Evolutionary conservation across 1,284 basidiomycete species (phyloP).

Genomic region (Ganoderma leucocontextum): DNA sequence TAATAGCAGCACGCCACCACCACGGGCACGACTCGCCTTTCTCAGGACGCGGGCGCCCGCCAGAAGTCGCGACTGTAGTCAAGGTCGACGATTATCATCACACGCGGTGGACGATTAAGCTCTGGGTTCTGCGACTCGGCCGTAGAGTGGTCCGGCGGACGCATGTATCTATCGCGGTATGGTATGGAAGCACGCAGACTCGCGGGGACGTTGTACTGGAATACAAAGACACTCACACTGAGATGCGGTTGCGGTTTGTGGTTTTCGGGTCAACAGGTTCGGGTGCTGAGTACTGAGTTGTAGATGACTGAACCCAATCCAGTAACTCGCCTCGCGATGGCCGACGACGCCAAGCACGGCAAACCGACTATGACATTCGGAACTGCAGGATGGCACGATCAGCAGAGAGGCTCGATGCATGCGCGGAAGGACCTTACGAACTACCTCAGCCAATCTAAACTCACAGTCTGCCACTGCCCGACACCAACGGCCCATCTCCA

Average conservation of each 20-base stretch:
- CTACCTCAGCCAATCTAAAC: background rate
- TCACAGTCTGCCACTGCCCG: background rate
- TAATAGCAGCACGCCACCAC: slow-evolving; percentile 13
- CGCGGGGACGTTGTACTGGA: background rate
- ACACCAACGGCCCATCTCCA: background rate
- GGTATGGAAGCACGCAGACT: background rate
- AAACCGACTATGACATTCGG: slow-evolving; percentile 17
- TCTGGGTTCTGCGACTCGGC: slow-evolving; percentile 9
- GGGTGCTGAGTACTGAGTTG: background rate
- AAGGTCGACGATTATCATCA: slow-evolving; percentile 32
- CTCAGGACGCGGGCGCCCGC: slow-evolving; percentile 23
- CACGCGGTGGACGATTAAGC: slow-evolving; percentile 15
- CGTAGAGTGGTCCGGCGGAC: slow-evolving; percentile 8
- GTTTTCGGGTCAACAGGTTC: background rate
- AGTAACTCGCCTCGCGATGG: background rate
- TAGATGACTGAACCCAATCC: background rate
- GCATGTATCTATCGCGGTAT: background rate
- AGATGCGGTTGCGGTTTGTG: background rate
- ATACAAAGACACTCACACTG: slow-evolving; percentile 4
- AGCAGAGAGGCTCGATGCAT: slow-evolving; percentile 10
- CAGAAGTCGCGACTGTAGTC: slow-evolving; percentile 33
- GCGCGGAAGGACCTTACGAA: slow-evolving; percentile 16
- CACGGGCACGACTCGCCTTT: slow-evolving; percentile 24
- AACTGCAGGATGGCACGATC: slow-evolving; percentile 12
- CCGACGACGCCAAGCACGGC: background rate